Evolutionary conservation across 2,329 filamentous ascomycete species (phyloP).

Genomic region (Colletotrichum sp.): DNA sequence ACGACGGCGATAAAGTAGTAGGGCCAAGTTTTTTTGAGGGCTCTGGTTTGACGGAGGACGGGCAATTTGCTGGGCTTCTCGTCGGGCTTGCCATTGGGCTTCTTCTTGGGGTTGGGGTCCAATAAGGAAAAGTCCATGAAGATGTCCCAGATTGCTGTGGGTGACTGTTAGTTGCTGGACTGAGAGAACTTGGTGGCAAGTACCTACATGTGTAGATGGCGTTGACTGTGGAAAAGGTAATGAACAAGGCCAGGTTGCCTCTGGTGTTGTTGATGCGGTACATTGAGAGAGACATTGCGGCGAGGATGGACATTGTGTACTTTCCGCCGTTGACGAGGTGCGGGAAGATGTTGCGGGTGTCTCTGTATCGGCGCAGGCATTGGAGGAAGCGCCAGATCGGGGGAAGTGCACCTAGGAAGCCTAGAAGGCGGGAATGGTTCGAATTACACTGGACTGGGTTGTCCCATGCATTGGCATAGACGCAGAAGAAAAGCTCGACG

Average conservation of each 20-base stretch:
- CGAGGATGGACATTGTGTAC: constrained; percentile 83
- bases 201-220: constrained; percentile 76
- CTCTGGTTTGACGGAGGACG: constrained; percentile 75
- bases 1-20: constrained; percentile 88
- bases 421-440: constrained; percentile 79
- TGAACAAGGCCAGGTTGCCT: constrained; percentile 72
- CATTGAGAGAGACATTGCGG: constrained; percentile 78
- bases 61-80: background rate
- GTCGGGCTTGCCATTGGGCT: background rate
- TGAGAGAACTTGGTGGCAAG: too few relatives aligned
- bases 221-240: constrained; percentile 82
- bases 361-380: constrained; percentile 86
- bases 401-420: constrained; percentile 84
- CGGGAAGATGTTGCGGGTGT: constrained; percentile 87
- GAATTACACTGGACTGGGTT: constrained; percentile 83
- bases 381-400: constrained; percentile 91
- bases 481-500: constrained; percentile 90
- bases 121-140: constrained; percentile 87
- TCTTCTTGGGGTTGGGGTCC: background rate
- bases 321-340: constrained; percentile 94
- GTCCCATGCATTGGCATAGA: constrained; percentile 82
- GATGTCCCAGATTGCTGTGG: constrained; percentile 82
- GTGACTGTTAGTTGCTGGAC: background rate
- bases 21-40: constrained; percentile 77
- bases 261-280: constrained; percentile 75